Evolutionary conservation across 345 rosid species (phyloP).

Genomic region (Populus simonii): DNA sequence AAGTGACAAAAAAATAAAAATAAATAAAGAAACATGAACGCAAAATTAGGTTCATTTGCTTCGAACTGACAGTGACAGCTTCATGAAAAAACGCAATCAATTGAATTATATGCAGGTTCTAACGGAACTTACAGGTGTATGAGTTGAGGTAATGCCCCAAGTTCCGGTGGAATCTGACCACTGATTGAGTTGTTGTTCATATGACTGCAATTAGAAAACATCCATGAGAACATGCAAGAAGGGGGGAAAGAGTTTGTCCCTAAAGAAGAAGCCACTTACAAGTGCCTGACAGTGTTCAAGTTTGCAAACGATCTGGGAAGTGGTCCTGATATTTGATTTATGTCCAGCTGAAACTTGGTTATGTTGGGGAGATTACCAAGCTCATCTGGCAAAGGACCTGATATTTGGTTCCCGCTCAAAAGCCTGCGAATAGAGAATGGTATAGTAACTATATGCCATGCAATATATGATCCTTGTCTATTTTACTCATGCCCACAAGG

Average conservation of each 20-base stretch:
- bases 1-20: no score
- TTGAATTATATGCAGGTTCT: background rate
- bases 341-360: constrained; percentile 36
- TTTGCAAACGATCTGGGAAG: constrained; percentile 41
- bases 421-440: constrained; percentile 27
- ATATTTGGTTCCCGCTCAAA: constrained; percentile 46
- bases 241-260: background rate
- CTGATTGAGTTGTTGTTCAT: constrained; percentile 53
- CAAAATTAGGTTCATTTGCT: background rate
- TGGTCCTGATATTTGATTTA: constrained; percentile 35
- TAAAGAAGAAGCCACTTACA: constrained; percentile 28
- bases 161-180: constrained; percentile 48
- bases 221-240: background rate
- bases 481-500: no score
- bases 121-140: constrained; percentile 40
- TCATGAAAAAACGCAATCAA: background rate
- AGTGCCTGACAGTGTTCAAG: constrained; percentile 28
- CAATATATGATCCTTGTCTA: no score
- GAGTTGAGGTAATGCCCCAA: constrained; percentile 31
- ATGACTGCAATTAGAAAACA: constrained; percentile 29
- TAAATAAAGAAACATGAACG: background rate
- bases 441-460: background rate
- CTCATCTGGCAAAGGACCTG: constrained; percentile 44
- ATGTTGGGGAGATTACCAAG: constrained; percentile 44
- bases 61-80: background rate